phyloP scores from a whole-genome alignment of 1,284 basidiomycete genomes.

The Ustilago shanxiensis region DNA sequence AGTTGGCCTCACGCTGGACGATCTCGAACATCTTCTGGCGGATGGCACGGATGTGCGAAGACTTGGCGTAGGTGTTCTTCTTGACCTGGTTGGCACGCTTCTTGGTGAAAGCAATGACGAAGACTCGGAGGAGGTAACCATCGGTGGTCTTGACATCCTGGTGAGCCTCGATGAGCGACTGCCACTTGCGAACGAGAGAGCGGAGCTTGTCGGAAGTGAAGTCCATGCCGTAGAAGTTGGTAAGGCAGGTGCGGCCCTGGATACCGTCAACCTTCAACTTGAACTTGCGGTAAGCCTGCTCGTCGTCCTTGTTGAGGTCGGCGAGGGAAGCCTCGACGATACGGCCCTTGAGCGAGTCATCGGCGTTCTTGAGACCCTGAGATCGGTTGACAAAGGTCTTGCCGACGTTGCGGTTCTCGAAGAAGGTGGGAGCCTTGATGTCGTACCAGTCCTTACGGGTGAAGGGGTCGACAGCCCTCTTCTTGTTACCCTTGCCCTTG shows the following conservation, averaged over 20 bases:
- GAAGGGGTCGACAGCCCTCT: slow-evolving; percentile 99
- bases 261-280: slow-evolving; percentile 97
- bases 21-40: slow-evolving; percentile 99
- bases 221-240: slow-evolving; percentile 99
- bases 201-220: slow-evolving; percentile 99
- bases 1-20: slow-evolving; percentile 94
- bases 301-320: slow-evolving; percentile 99
- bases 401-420: slow-evolving; percentile 95
- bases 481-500: slow-evolving; percentile 98
- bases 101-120: slow-evolving; percentile 99
- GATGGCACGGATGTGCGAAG: slow-evolving; percentile 95
- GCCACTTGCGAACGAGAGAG: slow-evolving; percentile 99
- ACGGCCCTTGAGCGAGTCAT: slow-evolving; percentile 97
- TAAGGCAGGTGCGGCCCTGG: slow-evolving; percentile 98
- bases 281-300: slow-evolving; percentile 99
- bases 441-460: slow-evolving; percentile 99
- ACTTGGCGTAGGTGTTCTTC: slow-evolving; percentile 99
- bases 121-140: slow-evolving; percentile 98
- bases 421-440: slow-evolving; percentile 98
- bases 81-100: slow-evolving; percentile 95
- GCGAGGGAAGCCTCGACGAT: slow-evolving; percentile 96
- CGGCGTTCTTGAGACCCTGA: slow-evolving; percentile 98
- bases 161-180: slow-evolving; percentile 97
- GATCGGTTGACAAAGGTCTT: slow-evolving; percentile 99
- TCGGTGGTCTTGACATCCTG: slow-evolving; percentile 99